Evolutionary conservation across 2,329 filamentous ascomycete genomes (phyloP).

Genomic region (Microsporum ferrugineum): DNA sequence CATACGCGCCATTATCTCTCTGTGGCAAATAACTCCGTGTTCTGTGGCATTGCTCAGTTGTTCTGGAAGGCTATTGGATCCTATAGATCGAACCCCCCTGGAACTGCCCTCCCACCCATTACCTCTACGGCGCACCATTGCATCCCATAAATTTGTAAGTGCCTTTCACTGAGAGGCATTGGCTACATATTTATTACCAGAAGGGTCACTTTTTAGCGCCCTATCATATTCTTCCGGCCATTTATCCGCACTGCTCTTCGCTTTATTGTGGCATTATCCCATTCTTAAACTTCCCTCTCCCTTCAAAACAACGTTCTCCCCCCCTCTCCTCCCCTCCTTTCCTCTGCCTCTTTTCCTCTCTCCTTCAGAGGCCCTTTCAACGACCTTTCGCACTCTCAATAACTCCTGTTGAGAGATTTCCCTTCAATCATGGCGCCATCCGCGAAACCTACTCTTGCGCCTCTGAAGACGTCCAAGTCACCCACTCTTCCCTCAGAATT

Average conservation of each 20-base stretch:
- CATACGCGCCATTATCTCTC: neutral
- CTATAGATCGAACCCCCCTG: neutral
- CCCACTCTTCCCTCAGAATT: slow-evolving; percentile 43
- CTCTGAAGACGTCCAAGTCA: slow-evolving; percentile 32
- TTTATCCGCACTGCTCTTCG: neutral
- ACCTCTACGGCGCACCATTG: neutral
- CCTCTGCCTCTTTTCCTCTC: neutral
- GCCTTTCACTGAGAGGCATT: neutral
- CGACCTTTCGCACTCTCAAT: neutral
- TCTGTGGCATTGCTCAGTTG: neutral
- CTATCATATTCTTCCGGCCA: neutral
- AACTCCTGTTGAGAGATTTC: neutral
- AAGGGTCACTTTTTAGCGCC: neutral
- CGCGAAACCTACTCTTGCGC: slow-evolving; percentile 10
- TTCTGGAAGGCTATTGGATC: slow-evolving; percentile 1
- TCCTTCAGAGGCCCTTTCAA: neutral
- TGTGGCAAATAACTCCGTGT: neutral
- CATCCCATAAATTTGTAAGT: neutral
- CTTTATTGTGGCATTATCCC: neutral
- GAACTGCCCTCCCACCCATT: neutral
- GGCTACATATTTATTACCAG: neutral
- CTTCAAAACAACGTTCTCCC: neutral
- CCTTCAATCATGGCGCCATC: slow-evolving; percentile 8
- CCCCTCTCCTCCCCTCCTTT: too few species aligned
- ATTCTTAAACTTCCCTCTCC: neutral